Evolutionary conservation across 805 yeast genomes (phyloP).

Genomic region (Suhomyces sp.): DNA sequence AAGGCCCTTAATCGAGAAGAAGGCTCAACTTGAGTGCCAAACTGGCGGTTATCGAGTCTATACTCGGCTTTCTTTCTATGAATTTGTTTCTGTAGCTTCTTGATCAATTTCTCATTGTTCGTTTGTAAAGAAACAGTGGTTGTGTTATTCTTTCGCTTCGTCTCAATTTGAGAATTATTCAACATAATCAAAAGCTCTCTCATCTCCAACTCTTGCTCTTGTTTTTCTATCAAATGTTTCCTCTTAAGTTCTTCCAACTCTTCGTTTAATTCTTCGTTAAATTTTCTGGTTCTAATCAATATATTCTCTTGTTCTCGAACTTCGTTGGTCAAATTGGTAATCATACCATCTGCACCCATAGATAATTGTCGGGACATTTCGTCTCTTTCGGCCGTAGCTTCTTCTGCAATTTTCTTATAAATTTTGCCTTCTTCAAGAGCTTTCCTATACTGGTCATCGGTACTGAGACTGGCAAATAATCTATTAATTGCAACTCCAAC

Average conservation of each 20-base stretch:
- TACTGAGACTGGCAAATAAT: slow-evolving; percentile 66
- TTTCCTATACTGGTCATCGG: slow-evolving; percentile 81
- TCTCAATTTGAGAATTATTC: slow-evolving; percentile 38
- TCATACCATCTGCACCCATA: slow-evolving; percentile 74
- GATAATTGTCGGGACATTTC: slow-evolving; percentile 63
- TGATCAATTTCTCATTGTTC: slow-evolving; percentile 35
- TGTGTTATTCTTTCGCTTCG: slow-evolving; percentile 30
- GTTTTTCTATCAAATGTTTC: slow-evolving; percentile 60
- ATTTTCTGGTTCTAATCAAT: slow-evolving; percentile 55
- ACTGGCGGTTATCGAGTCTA: slow-evolving; percentile 43
- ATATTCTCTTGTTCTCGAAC: slow-evolving; percentile 61
- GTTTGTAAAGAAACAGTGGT: slow-evolving; percentile 35
- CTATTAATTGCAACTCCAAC: slow-evolving; percentile 75
- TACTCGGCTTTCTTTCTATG: slow-evolving; percentile 47
- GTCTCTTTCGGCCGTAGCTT: slow-evolving; percentile 39
- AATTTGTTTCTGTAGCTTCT: slow-evolving; percentile 44
- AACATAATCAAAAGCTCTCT: slow-evolving; percentile 66
- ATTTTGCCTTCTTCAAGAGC: slow-evolving; percentile 42
- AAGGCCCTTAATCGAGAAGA: slow-evolving; percentile 69
- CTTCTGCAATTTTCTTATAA: slow-evolving; percentile 23
- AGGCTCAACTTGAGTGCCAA: slow-evolving; percentile 65
- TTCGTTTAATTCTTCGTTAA: slow-evolving; percentile 55
- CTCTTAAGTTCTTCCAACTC: slow-evolving; percentile 65
- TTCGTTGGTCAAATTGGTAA: slow-evolving; percentile 58
- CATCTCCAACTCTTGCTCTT: slow-evolving; percentile 73